These are phyloP conservation scores for Xerophyta viscosa DNA, from an alignment of 106 monocot species.

Conservation along the genomic window DNA sequence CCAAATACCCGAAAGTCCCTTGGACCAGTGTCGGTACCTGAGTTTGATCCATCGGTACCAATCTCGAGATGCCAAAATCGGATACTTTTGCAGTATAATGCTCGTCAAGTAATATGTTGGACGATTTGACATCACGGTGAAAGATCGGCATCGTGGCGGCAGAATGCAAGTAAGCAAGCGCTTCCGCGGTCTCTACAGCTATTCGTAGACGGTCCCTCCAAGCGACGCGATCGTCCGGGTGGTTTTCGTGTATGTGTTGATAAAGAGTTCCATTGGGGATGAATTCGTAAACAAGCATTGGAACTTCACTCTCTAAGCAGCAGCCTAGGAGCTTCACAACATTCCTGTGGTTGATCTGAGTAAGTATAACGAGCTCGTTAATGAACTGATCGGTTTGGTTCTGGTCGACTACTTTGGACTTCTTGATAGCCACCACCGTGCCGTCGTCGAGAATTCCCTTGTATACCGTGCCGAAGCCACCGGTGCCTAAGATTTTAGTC, in stretches of 20 bases:
- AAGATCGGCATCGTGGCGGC: constrained; percentile 22
- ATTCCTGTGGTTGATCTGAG: constrained; percentile 16
- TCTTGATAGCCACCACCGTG: constrained; percentile 18
- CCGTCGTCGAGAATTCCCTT: constrained; percentile 14
- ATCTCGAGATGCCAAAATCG: constrained; percentile 27
- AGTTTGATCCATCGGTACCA: constrained; percentile 12
- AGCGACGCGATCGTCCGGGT: background rate
- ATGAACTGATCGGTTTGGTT: constrained; percentile 20
- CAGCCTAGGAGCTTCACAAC: constrained; percentile 25
- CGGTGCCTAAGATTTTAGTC: constrained; percentile 8
- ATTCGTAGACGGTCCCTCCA: constrained; percentile 22
- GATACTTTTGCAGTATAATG: constrained; percentile 35
- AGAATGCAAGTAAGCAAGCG: constrained; percentile 46
- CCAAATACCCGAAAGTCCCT: constrained; percentile 21
- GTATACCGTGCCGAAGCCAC: constrained; percentile 23
- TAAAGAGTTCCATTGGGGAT: constrained; percentile 17
- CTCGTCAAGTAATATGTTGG: constrained; percentile 35
- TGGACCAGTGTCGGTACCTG: constrained; percentile 22
- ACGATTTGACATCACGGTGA: constrained; percentile 43
- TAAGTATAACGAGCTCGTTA: constrained; percentile 30
- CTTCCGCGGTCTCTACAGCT: constrained; percentile 29
- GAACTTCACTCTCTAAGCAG: constrained; percentile 25
- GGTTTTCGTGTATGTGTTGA: constrained; percentile 9
- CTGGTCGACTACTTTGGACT: constrained; percentile 5
- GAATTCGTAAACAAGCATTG: constrained; percentile 28